Evolutionary conservation across 176 grass and related monocot species (phyloP).

Genomic region (Oryza punctata): DNA sequence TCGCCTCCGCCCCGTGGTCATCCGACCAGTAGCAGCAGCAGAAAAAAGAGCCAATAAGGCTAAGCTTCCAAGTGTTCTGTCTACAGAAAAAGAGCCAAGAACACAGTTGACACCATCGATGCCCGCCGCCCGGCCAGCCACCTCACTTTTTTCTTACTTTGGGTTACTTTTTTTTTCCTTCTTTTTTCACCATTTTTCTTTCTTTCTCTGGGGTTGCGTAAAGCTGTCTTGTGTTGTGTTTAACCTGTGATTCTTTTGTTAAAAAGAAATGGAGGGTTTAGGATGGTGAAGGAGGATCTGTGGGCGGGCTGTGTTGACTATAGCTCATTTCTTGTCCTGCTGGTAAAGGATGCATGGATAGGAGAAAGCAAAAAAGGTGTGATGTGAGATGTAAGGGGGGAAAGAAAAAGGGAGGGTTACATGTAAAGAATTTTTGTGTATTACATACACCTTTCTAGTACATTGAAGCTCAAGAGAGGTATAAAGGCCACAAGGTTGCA

Average conservation of each 20-base stretch:
- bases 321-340: conserved; percentile 27
- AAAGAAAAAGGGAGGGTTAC: conserved; percentile 9
- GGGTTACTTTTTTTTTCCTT: background rate
- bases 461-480: conserved; percentile 30
- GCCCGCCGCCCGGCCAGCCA: background rate
- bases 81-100: background rate
- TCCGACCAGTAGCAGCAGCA: background rate
- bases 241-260: conserved; percentile 50
- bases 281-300: conserved; percentile 18
- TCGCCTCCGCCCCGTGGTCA: conserved; percentile 47
- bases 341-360: background rate
- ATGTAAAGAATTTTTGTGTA: conserved; percentile 50
- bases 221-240: conserved; percentile 35
- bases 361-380: conserved; percentile 29
- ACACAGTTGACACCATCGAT: background rate
- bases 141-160: background rate
- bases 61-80: background rate
- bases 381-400: conserved; percentile 6
- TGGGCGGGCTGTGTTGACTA: background rate
- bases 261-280: conserved; percentile 40
- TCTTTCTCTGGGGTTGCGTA: conserved; percentile 43
- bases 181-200: background rate
- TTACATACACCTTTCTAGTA: conserved; percentile 27
- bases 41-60: background rate
- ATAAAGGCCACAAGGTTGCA: conserved; percentile 31